Evolutionary conservation across 2,329 filamentous ascomycete species (phyloP), one percentile per base, ranked within the genome.

Genomic region (Aspergillus fumigatus): DNA sequence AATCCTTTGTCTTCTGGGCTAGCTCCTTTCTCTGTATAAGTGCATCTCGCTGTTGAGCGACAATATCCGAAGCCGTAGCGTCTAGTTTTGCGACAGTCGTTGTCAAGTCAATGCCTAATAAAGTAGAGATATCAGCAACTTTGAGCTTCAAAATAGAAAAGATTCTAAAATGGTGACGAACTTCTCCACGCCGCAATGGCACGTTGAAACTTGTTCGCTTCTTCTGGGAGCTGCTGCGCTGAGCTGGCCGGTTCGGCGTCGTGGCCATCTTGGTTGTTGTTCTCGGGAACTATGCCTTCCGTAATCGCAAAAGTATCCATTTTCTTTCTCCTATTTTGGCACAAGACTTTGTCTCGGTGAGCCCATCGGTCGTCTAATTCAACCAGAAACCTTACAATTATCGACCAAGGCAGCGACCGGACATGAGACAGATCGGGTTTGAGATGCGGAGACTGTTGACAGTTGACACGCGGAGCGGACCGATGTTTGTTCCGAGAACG

Each of bases 1-100:
- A 99, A 67, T 97, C 93, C 70, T 99, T 99, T 0, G 94, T 99
- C 81, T 97, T 97, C 71, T 97, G 92, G n/a, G 95, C 94, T 21
- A 99, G 80, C 59, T 99, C 95, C 72, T 99, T 99, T 53, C 94
- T 84, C 73, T 99, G 93, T 0, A 97, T 88, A 4, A 96, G 88
- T n/a, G 93, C 90, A 74, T 97, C 94, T 66, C 92, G 85, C 71
- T 99, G 95, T 71, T 96, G 92, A 50, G 89, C 80, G 52, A 97
- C 91, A 60, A 99, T 91, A 67, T 97, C 94, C 10, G 92, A 93
- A n/a, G 94, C 94, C 3, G 92, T 93, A 58, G 88, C 88, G 75
- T 99, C 94, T 61, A 99, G 87, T 63, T 84, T 89, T 32, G 91
- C 88, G 59, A 96, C 85, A 62, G 97, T 84, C 25, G 84, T 86